Evolutionary conservation across 1,284 basidiomycete species (phyloP).

Genomic region (Somion occarium): DNA sequence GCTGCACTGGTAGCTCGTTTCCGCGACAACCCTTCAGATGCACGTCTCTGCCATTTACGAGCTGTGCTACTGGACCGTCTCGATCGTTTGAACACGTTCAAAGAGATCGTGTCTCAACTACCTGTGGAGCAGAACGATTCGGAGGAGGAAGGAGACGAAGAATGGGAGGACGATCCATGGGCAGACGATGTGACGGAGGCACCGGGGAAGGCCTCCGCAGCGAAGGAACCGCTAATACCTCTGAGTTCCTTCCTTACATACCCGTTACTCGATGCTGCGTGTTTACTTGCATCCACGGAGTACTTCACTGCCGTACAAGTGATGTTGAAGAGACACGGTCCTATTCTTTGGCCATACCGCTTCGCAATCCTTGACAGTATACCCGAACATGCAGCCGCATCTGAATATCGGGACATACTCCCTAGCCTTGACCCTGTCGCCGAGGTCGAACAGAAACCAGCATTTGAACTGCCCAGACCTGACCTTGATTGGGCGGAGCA

Average conservation of each 20-base stretch:
- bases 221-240: slow-evolving; percentile 35
- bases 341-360: slow-evolving; percentile 64
- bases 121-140: slow-evolving; percentile 23
- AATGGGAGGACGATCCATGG: slow-evolving; percentile 85
- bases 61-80: slow-evolving; percentile 54
- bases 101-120: slow-evolving; percentile 47
- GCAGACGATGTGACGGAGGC: slow-evolving; percentile 37
- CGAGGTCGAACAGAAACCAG: slow-evolving; percentile 38
- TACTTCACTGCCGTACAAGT: slow-evolving; percentile 53
- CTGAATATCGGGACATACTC: slow-evolving; percentile 57
- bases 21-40: slow-evolving; percentile 46
- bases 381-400: slow-evolving; percentile 67
- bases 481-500: slow-evolving; percentile 56
- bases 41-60: slow-evolving; percentile 60
- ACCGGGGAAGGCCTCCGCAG: background rate
- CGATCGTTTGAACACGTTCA: slow-evolving; percentile 64
- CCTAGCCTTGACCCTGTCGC: slow-evolving; percentile 50
- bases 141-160: slow-evolving; percentile 36
- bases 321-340: slow-evolving; percentile 54
- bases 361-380: slow-evolving; percentile 67
- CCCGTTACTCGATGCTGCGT: slow-evolving; percentile 55
- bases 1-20: slow-evolving; percentile 47
- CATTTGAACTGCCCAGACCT: slow-evolving; percentile 39
- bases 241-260: slow-evolving; percentile 62
- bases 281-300: slow-evolving; percentile 60